Base-by-base conservation (phyloP, 768 basidiomycete species). In the Podaxis sp. region DNA sequence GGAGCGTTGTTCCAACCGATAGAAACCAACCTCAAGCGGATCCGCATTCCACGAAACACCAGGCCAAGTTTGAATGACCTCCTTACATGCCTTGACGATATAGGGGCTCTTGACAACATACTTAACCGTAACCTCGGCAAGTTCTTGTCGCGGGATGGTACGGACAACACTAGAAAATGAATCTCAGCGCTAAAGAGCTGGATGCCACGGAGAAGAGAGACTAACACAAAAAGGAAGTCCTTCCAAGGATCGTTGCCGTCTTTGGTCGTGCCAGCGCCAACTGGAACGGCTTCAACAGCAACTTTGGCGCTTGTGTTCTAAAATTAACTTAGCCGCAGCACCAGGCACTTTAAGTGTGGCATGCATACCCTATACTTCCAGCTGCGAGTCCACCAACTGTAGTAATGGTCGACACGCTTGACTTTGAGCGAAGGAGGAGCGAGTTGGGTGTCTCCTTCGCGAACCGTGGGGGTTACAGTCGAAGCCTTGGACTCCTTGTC, bases 31-130 rank as follows among this genome's bases (percentile, higher is more conserved):
- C 72, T 84, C 81, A 10, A 87, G 75, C 6, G 85, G 84, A 30
- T 84, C 81, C 4, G 81, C 70, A 36, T 83, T 82, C 86, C 87
- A 88, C 7, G 86, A 87, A 26, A 87, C 74, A 15, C 86, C 86
- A 28, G 82, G 83, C 79, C 83, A 84, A 4, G 79, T 75, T 58
- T 80, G 76, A 62, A 88, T 82, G 20, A 87, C 82, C 44, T 84
- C 83, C 65, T 84, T 80, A 66, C 84, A 85, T 1, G 82, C 83
- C 65, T 84, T 80, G 24, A 84, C 71, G 60, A 88, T 78, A 66
- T 84, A 84, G 28, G 76, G 77, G 66, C 85, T 87, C 75, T 87
- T 86, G 71, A 88, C 71, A 52, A 86, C 76, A 33, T 87, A 70
- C 70, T 80, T 80, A 75, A 83, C 84, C 2, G 75, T 80, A 0